Conservation (phyloP, 106 monocot genomes). For the Acorus gramineus region DNA sequence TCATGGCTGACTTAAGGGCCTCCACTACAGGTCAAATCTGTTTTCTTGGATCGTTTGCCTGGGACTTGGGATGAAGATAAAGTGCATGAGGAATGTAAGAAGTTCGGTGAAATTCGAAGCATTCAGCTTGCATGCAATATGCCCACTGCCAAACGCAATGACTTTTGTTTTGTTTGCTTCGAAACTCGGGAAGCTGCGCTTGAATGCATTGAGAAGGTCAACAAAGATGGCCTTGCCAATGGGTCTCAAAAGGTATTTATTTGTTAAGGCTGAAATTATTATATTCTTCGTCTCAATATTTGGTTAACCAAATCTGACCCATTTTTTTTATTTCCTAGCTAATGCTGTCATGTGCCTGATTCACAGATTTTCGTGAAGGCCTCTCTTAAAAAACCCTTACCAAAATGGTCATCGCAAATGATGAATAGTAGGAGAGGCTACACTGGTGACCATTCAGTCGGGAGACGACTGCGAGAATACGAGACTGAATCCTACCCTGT, state of each 20-base stretch:
- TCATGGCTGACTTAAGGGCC: background rate
- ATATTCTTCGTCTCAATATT: background rate
- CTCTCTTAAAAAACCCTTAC: conserved; percentile 17
- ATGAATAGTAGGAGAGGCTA: conserved; percentile 8
- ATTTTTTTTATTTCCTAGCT: background rate
- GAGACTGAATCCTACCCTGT: conserved; percentile 1
- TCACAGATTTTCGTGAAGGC: conserved; percentile 18
- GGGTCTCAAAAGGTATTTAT: conserved; percentile 18
- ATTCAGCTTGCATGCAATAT: conserved; percentile 21
- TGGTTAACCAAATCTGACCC: no score
- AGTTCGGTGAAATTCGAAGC: conserved; percentile 28
- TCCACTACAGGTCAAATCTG: conserved; percentile 21
- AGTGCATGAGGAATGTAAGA: conserved; percentile 7
- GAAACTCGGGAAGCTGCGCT: conserved; percentile 18
- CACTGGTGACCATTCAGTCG: background rate
- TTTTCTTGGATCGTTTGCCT: conserved; percentile 30
- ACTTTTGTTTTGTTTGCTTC: conserved; percentile 29
- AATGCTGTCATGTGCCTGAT: background rate
- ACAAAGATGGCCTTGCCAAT: conserved; percentile 16
- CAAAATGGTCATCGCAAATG: background rate
- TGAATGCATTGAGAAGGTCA: conserved; percentile 16
- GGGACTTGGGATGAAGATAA: conserved; percentile 17
- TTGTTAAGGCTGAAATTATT: background rate
- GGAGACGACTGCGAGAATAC: background rate
- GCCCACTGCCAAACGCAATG: conserved; percentile 23